Evolutionary conservation across 345 rosid species (phyloP).

Genomic region (Gossypium anomalum): DNA sequence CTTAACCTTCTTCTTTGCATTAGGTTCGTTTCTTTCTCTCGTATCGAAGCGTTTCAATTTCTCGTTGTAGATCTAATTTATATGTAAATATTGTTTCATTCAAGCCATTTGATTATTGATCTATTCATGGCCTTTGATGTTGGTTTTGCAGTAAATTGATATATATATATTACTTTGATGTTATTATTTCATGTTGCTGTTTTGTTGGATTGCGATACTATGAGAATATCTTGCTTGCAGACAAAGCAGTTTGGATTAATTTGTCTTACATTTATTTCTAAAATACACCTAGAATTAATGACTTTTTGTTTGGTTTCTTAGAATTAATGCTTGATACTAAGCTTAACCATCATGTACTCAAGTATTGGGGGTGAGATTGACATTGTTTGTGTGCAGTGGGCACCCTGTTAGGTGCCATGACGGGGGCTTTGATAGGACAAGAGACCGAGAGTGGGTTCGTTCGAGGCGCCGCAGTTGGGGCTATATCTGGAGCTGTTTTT

Average conservation of each 20-base stretch:
- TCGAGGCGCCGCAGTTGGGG: constrained; percentile 96
- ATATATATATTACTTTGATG: neutral
- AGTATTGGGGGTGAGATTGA: constrained; percentile 9
- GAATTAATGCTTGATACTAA: neutral
- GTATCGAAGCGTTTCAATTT: constrained; percentile 1
- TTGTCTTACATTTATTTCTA: neutral
- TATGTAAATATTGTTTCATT: neutral
- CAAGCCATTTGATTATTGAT: constrained; percentile 17
- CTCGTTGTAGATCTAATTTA: constrained; percentile 16
- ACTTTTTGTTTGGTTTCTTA: constrained; percentile 12
- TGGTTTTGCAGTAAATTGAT: constrained; percentile 7
- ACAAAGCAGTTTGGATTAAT: constrained; percentile 1
- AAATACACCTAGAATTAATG: neutral
- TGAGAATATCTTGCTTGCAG: neutral
- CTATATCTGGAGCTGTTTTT: constrained; percentile 99
- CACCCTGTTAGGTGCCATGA: constrained; percentile 92
- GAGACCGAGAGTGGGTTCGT: constrained; percentile 99
- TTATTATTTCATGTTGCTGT: neutral
- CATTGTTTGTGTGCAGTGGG: constrained; percentile 56
- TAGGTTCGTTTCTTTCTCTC: constrained; percentile 50
- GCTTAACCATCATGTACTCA: neutral
- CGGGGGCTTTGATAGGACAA: constrained; percentile 98
- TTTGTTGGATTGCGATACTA: constrained; percentile 3
- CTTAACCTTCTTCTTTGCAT: constrained; percentile 93
- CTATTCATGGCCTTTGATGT: constrained; percentile 8